These are phyloP conservation scores for Diplodia intermedia DNA, from an alignment of 2,329 filamentous ascomycete genomes.

Conservation along the genomic window DNA sequence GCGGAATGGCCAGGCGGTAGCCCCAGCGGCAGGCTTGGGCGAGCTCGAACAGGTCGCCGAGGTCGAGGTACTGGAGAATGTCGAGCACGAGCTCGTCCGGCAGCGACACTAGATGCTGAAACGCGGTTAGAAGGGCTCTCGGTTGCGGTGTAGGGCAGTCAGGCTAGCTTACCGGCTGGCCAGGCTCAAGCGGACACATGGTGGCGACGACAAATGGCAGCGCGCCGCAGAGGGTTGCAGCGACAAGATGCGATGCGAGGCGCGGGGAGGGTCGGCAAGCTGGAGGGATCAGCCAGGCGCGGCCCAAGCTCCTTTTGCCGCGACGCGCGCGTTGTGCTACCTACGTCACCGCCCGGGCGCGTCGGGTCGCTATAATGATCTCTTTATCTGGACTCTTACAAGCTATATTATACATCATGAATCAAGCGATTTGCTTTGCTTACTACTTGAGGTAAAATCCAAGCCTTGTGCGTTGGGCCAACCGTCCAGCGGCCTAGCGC, in stretches of 20 bases:
- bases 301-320: not conserved
- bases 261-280: not conserved
- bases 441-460: no score
- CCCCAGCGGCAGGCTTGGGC: constrained; percentile 47
- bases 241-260: not conserved
- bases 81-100: constrained; percentile 53
- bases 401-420: no score
- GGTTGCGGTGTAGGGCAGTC: not conserved
- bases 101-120: constrained; percentile 35
- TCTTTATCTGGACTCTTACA: not conserved
- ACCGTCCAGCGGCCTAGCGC: no score
- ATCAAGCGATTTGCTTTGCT: no score
- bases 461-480: no score
- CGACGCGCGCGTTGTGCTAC: not conserved
- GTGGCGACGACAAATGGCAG: not conserved
- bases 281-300: not conserved
- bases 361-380: not conserved
- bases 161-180: constrained; percentile 7
- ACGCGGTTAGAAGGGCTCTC: constrained; percentile 9
- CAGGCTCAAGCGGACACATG: constrained; percentile 11
- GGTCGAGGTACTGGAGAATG: constrained; percentile 47
- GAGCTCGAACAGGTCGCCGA: constrained; percentile 41
- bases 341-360: not conserved
- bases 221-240: constrained; percentile 3
- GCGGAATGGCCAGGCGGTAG: constrained; percentile 46